These are phyloP conservation scores for Solanum corneliomulleri DNA, from an alignment of 257 asterid genomes.

Conservation along the genomic window DNA sequence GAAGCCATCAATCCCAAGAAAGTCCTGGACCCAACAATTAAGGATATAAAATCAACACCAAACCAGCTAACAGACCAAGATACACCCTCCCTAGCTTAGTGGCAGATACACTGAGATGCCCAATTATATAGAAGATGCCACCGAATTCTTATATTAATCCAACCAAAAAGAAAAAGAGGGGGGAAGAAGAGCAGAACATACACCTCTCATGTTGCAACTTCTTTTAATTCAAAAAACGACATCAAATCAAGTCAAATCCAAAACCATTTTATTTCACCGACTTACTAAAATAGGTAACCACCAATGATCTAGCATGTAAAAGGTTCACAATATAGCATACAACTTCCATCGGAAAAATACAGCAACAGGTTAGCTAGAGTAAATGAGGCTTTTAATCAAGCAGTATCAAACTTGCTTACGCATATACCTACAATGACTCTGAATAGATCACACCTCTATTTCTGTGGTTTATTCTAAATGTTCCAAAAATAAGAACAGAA, in stretches of 20 bases:
- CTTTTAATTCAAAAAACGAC: not conserved
- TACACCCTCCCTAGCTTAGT: not conserved
- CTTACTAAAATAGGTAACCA: not conserved
- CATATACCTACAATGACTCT: not conserved
- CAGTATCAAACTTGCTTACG: not conserved
- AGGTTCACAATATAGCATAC: not conserved
- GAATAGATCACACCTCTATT: not conserved
- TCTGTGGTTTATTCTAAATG: not conserved
- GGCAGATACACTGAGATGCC: not conserved
- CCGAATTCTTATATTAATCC: not conserved
- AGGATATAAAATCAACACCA: not conserved
- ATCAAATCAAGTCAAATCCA: not conserved
- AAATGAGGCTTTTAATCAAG: not conserved
- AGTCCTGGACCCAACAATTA: not conserved
- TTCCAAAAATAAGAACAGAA: not conserved
- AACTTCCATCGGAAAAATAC: not conserved
- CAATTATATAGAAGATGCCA: not conserved
- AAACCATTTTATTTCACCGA: not conserved
- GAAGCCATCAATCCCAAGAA: conserved; percentile 25
- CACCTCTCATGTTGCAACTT: not conserved
- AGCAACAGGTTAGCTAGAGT: not conserved
- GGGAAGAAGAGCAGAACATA: not conserved
- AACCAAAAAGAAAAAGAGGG: not conserved
- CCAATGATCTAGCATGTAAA: not conserved
- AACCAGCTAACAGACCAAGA: not conserved